Evolutionary conservation across 2,329 filamentous ascomycete genomes (phyloP), one percentile per base, ranked within the genome.

Genomic region (Hymenoscyphus repandus): DNA sequence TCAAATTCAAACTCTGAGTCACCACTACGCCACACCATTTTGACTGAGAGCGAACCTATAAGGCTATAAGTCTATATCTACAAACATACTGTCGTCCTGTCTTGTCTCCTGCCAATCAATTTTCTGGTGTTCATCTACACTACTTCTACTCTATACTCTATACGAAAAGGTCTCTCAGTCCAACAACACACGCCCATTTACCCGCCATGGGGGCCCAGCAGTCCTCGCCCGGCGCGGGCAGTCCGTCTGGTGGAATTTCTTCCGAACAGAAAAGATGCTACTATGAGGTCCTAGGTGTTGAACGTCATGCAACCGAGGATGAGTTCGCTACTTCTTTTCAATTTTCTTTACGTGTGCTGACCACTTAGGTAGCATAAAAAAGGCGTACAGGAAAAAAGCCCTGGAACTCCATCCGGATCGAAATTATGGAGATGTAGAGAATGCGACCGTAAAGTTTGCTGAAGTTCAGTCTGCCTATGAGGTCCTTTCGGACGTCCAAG

Each of bases 381-480:
- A 90, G 64, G 90, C 91, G 12, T 99, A 99, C 70, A 83, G 90
- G 57, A 83, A 75, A 55, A 96, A 92, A 67, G 93, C 93, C 1
- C 80, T 99, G 44, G 90, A 96, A 68, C 77, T 97, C 9, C 93
- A 99, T 67, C 93, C 93, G 0, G 93, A 99, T 70, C 87, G 91
- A 60, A 99, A 99, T 69, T 85, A 87, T 67, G 85, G 88, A 62
- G 85, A 96, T 64, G 84, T 86, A 54, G 90, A 95, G 63, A 80
- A 83, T 56, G 85, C 92, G 2, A 99, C 93, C 1, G 80, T 76
- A 58, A 82, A 85, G 47, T 99, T 99, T 66, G 90, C 93, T 45
- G 90, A 96, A 65, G 78, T 97, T 27, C 92, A 96, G 68, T 80
- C 90, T 33, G 93, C 93, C 42, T 95, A 99, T 67, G 90, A 97